A percentile compares a stretch with the other conserved stretches of the same genome.
These are phyloP conservation scores for Rhazya stricta DNA, from an alignment of 257 asterid species.

Conservation along the genomic window DNA sequence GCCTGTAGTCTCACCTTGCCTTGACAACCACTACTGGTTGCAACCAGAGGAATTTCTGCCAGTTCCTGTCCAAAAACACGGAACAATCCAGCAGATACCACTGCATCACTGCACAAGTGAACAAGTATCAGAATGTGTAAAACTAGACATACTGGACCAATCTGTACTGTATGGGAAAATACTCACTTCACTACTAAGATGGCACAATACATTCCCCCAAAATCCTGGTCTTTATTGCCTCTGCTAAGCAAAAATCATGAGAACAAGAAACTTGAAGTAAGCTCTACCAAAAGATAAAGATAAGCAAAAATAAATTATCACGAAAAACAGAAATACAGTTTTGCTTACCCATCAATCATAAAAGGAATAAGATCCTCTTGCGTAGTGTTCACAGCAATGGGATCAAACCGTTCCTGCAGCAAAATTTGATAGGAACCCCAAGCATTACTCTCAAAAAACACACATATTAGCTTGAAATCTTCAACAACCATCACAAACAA, in stretches of 20 bases:
- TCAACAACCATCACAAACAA: not conserved
- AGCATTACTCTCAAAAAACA: not conserved
- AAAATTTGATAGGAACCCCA: not conserved
- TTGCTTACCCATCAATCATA: conserved; percentile 77
- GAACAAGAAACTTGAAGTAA: not conserved
- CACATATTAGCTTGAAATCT: not conserved
- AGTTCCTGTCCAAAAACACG: conserved; percentile 76
- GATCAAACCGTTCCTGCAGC: conserved; percentile 75
- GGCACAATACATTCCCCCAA: conserved; percentile 79
- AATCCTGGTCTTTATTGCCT: conserved; percentile 59
- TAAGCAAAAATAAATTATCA: not conserved
- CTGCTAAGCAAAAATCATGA: conserved; percentile 37
- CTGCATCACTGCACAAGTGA: conserved; percentile 43
- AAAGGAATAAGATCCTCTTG: conserved; percentile 71
- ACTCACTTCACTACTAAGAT: conserved; percentile 65
- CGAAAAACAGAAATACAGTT: conserved; percentile 4
- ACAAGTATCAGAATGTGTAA: conserved; percentile 8
- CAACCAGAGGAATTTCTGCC: conserved; percentile 89
- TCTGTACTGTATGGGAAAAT: not conserved
- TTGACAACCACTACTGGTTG: conserved; percentile 52
- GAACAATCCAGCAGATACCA: conserved; percentile 72
- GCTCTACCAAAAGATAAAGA: conserved; percentile 8
- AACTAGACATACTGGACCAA: not conserved
- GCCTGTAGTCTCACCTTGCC: conserved; percentile 49
- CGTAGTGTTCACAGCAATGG: conserved; percentile 63